Evolutionary conservation across 305 asterid genomes (phyloP).

Genomic region (Solanum hybrid): DNA sequence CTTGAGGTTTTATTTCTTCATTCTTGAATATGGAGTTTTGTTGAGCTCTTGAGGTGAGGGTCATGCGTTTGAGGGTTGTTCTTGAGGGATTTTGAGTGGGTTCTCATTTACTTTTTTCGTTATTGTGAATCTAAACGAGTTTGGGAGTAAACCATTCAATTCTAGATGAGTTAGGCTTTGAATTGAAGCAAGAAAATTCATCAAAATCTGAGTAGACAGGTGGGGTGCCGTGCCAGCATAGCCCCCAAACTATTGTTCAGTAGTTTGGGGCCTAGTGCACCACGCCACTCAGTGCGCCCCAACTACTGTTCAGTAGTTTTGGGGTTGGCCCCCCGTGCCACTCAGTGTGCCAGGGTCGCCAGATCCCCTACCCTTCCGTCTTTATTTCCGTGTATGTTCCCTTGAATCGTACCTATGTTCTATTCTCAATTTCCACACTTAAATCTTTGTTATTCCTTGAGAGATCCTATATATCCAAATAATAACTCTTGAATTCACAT

Average conservation of each 20-base stretch:
- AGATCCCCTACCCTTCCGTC: too few species aligned
- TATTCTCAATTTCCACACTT: too few species aligned
- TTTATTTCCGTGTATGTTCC: too few species aligned
- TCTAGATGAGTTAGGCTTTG: neutral
- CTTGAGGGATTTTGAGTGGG: neutral
- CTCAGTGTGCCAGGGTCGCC: neutral
- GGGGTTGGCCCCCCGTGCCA: neutral
- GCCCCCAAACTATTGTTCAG: neutral
- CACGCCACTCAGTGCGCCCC: neutral
- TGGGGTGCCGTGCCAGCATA: neutral
- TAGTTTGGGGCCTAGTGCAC: neutral
- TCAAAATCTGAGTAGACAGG: neutral
- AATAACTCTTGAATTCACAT: too few species aligned
- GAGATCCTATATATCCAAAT: too few species aligned
- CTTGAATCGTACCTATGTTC: too few species aligned
- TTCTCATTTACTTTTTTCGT: too few species aligned
- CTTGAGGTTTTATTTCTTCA: neutral
- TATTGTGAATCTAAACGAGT: neutral
- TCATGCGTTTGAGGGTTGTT: neutral
- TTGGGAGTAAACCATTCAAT: neutral
- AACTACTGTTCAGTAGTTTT: neutral
- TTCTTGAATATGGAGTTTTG: neutral
- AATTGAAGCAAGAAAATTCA: neutral
- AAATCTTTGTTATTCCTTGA: too few species aligned
- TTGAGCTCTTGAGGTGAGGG: neutral